phyloP scores from a whole-genome alignment of 2,329 filamentous ascomycete species.

The Scedosporium apiospermum region DNA sequence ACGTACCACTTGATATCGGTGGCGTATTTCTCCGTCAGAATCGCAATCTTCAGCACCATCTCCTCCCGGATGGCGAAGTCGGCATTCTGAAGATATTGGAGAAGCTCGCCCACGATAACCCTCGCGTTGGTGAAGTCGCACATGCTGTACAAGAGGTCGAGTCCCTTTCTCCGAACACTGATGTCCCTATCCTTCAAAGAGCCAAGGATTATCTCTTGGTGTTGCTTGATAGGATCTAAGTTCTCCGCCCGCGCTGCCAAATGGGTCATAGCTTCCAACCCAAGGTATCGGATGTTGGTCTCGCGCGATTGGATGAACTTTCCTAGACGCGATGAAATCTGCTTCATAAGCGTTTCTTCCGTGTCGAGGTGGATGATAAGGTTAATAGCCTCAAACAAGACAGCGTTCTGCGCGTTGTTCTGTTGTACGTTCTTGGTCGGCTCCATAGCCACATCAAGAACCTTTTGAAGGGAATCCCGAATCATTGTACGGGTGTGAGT shows the following conservation, averaged over 20 bases:
- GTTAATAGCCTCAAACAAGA: conserved; percentile 97
- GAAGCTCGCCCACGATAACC: conserved; percentile 83
- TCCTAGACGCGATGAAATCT: conserved; percentile 82
- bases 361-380: conserved; percentile 96
- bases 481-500: conserved; percentile 87
- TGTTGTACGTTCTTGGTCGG: conserved; percentile 97
- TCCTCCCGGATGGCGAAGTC: conserved; percentile 98
- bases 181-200: conserved; percentile 94
- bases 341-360: conserved; percentile 88
- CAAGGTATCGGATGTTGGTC: conserved; percentile 94
- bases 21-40: conserved; percentile 95
- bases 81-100: conserved; percentile 90
- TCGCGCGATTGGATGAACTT: conserved; percentile 96
- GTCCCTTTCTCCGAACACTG: conserved; percentile 87
- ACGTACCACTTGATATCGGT: conserved; percentile 99
- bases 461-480: conserved; percentile 80
- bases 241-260: conserved; percentile 89
- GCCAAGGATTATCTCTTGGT: conserved; percentile 91
- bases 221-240: conserved; percentile 93
- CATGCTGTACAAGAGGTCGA: conserved; percentile 98
- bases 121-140: conserved; percentile 93
- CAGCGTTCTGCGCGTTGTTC: conserved; percentile 97
- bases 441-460: conserved; percentile 84
- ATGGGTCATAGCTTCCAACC: conserved; percentile 96
- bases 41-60: conserved; percentile 98